Percentiles rank a stretch among this genome's conserved stretches.
These are phyloP conservation scores for Leptodontidium sp. DNA, from an alignment of 2,329 filamentous ascomycete genomes.

Conservation along the genomic window DNA sequence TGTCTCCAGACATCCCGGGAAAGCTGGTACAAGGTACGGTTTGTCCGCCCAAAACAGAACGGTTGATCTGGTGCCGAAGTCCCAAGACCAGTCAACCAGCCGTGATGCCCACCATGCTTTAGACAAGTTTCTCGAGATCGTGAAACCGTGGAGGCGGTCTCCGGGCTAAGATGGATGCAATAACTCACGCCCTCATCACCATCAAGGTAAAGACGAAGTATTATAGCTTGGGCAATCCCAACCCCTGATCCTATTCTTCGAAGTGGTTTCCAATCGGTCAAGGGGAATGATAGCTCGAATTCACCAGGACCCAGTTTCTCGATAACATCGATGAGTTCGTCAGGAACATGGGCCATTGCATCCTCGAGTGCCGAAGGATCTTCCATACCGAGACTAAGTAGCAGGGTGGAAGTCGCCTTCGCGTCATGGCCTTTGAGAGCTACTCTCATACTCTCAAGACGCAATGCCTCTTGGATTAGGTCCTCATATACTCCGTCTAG, in stretches of 20 bases:
- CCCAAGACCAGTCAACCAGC: conserved; percentile 10
- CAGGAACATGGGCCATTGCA: conserved; percentile 21
- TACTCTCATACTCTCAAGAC: conserved; percentile 19
- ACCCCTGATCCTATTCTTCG: conserved; percentile 23
- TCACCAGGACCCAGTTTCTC: conserved; percentile 23
- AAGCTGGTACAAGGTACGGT: conserved; percentile 20
- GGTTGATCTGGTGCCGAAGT: not conserved
- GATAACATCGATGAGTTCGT: conserved; percentile 24
- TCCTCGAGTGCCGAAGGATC: conserved; percentile 22
- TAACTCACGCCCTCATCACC: conserved; percentile 19
- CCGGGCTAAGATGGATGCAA: conserved; percentile 27
- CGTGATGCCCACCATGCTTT: not conserved
- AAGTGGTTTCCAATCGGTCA: conserved; percentile 22
- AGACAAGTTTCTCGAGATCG: not conserved
- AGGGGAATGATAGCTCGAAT: conserved; percentile 28
- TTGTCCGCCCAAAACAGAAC: conserved; percentile 15
- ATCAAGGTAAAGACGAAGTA: conserved; percentile 14
- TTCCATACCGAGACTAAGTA: conserved; percentile 22
- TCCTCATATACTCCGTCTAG: conserved; percentile 26
- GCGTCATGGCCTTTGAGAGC: conserved; percentile 22
- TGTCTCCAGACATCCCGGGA: conserved; percentile 9
- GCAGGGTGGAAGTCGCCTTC: conserved; percentile 17
- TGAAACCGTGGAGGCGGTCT: not conserved
- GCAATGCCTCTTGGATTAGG: conserved; percentile 23
- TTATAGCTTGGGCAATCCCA: conserved; percentile 20